Evolutionary conservation across 1,139 yeast species (phyloP).

Genomic region (Saccharomyces hybrid): DNA sequence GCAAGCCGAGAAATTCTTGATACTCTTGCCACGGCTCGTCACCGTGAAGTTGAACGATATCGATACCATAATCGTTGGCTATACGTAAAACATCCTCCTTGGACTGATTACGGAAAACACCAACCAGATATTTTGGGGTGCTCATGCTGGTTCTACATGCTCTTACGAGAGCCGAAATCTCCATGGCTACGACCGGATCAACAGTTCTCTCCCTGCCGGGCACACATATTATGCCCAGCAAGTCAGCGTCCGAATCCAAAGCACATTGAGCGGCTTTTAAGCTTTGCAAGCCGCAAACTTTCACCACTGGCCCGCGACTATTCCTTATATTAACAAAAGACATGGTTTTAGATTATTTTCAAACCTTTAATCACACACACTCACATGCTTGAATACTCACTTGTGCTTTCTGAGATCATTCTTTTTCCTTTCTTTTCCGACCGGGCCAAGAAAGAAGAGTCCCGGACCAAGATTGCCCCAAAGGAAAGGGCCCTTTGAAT

Average conservation of each 20-base stretch:
- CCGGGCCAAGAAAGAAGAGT: background rate
- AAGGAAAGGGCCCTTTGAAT: background rate
- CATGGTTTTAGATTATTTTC: background rate
- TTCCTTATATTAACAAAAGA: background rate
- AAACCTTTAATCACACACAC: background rate
- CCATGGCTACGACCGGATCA: slow-evolving; percentile 43
- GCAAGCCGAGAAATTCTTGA: slow-evolving; percentile 36
- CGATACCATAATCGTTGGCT: slow-evolving; percentile 48
- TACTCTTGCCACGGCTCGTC: slow-evolving; percentile 58
- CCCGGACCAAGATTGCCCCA: background rate
- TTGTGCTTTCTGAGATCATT: background rate
- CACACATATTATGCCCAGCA: slow-evolving; percentile 80
- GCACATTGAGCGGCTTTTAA: slow-evolving; percentile 65
- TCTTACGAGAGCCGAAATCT: slow-evolving; percentile 40
- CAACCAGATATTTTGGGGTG: slow-evolving; percentile 44
- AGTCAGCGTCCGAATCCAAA: slow-evolving; percentile 59
- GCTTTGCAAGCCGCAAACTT: slow-evolving; percentile 76
- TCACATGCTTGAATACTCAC: background rate
- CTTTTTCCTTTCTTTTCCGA: background rate
- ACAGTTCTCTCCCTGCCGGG: slow-evolving; percentile 75
- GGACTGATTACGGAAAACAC: slow-evolving; percentile 83
- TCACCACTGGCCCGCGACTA: slow-evolving; percentile 33
- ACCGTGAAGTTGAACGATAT: slow-evolving; percentile 86
- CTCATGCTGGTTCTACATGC: slow-evolving; percentile 8
- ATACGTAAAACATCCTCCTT: slow-evolving; percentile 49